These are phyloP conservation scores for Beta vulgaris DNA, from an alignment of 148 eudicot genomes.

Conservation along the genomic window DNA sequence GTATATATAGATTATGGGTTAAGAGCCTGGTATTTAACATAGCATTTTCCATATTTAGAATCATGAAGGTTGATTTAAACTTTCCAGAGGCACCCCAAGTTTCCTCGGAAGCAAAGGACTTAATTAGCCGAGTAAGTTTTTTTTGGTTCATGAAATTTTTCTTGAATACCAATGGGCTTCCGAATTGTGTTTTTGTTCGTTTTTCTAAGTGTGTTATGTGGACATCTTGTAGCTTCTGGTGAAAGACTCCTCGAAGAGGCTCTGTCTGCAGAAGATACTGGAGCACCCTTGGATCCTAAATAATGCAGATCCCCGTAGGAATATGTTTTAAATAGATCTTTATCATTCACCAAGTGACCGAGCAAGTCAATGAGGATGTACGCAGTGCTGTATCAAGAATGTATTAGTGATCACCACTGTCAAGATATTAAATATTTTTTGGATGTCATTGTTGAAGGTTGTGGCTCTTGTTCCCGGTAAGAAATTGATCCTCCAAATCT, in stretches of 20 bases:
- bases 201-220: background rate
- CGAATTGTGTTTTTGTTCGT: background rate
- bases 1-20: background rate
- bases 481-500: too few species aligned
- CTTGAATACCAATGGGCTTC: background rate
- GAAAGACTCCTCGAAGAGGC: constrained; percentile 81
- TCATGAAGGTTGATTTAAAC: constrained; percentile 67
- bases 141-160: background rate
- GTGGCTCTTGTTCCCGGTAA: too few species aligned
- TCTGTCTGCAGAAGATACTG: constrained; percentile 68
- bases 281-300: constrained; percentile 76
- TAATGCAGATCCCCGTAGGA: constrained; percentile 55
- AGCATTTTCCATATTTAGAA: constrained; percentile 36
- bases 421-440: too few species aligned
- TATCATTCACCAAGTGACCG: background rate
- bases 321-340: constrained; percentile 32
- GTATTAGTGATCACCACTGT: background rate
- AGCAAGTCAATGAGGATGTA: background rate
- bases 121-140: constrained; percentile 59
- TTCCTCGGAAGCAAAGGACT: constrained; percentile 67
- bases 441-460: too few species aligned
- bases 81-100: constrained; percentile 63
- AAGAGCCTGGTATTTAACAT: background rate
- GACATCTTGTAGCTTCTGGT: constrained; percentile 66
- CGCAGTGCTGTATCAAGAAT: background rate